phyloP scores from a whole-genome alignment of 139 green algal species.

The Yamagishiella unicocca region DNA sequence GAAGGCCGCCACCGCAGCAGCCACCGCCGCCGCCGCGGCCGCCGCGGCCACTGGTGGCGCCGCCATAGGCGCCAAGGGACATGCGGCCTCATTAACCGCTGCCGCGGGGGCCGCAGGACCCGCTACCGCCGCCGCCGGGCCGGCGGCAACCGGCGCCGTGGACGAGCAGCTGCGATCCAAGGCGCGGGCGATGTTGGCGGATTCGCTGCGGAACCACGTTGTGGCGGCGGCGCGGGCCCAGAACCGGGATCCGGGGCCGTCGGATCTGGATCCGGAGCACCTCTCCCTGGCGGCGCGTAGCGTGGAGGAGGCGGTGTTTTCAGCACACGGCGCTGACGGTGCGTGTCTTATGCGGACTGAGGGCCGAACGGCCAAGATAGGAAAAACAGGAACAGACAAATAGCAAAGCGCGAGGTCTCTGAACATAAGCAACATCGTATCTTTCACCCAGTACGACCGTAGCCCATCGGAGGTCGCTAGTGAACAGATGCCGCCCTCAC shows the following conservation, averaged over 20 bases:
- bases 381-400: too few species aligned
- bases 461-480: too few species aligned
- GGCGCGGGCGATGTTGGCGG: constrained; percentile 27
- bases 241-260: neutral
- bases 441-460: too few species aligned
- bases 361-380: too few species aligned
- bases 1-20: constrained; percentile 12
- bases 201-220: constrained; percentile 16
- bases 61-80: neutral
- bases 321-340: constrained; percentile 7
- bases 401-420: too few species aligned
- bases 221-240: neutral
- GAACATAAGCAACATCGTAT: too few species aligned
- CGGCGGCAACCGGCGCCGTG: neutral
- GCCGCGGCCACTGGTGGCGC: neutral
- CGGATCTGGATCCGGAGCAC: neutral
- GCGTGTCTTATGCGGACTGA: too few species aligned
- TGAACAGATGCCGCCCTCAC: too few species aligned
- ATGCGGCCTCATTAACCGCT: neutral
- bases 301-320: constrained; percentile 42
- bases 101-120: neutral
- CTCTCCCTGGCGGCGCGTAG: neutral
- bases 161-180: constrained; percentile 17
- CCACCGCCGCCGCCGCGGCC: neutral
- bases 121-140: neutral